phyloP scores from a whole-genome alignment of 2,329 filamentous ascomycete genomes.

The Ciborinia camelliae region DNA sequence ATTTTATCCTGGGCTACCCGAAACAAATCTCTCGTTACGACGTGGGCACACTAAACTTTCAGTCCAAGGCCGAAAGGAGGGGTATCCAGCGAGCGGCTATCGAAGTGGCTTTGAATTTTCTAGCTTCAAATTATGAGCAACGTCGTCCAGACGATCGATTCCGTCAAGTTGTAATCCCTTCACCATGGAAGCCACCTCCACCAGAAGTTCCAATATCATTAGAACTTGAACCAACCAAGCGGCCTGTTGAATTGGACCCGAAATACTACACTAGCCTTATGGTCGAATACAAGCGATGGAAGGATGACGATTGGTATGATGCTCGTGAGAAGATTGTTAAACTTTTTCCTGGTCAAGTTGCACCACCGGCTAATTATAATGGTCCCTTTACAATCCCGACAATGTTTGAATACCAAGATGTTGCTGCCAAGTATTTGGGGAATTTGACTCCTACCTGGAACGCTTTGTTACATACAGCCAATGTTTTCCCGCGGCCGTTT shows the following conservation, averaged over 20 bases:
- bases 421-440: conserved; percentile 1
- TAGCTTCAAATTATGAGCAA: conserved; percentile 35
- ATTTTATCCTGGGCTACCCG: conserved; percentile 12
- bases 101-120: conserved; percentile 31
- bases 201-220: conserved; percentile 29
- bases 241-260: conserved; percentile 30
- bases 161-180: conserved; percentile 25
- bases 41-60: conserved; percentile 25
- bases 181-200: conserved; percentile 11
- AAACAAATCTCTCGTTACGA: not conserved
- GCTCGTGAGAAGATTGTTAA: conserved; percentile 4
- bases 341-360: conserved; percentile 11
- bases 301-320: conserved; percentile 26
- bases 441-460: conserved; percentile 1
- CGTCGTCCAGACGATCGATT: conserved; percentile 32
- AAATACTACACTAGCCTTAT: conserved; percentile 33
- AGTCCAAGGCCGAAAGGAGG: conserved; percentile 30
- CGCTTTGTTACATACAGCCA: not conserved
- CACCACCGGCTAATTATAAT: conserved; percentile 27
- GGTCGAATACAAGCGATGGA: conserved; percentile 23
- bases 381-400: conserved; percentile 27
- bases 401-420: conserved; percentile 19
- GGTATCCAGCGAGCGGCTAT: conserved; percentile 34
- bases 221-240: conserved; percentile 28
- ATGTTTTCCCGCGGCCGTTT: not conserved